Evolutionary conservation across 228 moss, liverwort and hornwort genomes (phyloP).

Genomic region (Sphagnum magellanicum): DNA sequence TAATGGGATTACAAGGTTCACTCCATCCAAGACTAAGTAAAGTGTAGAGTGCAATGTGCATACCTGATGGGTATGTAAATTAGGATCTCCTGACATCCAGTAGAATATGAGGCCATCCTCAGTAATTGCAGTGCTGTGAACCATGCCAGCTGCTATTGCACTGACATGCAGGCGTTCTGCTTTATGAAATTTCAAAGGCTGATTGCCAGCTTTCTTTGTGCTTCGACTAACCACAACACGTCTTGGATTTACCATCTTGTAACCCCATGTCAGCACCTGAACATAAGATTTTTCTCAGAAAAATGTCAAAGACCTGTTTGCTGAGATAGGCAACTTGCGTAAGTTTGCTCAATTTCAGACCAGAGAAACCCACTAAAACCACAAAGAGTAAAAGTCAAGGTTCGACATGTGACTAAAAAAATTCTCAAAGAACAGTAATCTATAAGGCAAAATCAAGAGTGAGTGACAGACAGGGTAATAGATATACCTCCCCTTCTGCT

Average conservation of each 20-base stretch:
- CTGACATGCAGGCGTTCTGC: slow-evolving; percentile 66
- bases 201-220: slow-evolving; percentile 59
- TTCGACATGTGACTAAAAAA: background rate
- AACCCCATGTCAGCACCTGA: slow-evolving; percentile 97
- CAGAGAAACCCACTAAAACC: background rate
- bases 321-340: background rate
- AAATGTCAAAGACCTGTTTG: background rate
- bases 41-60: background rate
- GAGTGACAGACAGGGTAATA: background rate
- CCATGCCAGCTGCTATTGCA: slow-evolving; percentile 88
- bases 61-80: slow-evolving; percentile 71
- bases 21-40: background rate
- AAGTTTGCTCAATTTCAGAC: background rate
- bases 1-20: background rate
- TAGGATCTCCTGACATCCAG: slow-evolving; percentile 81
- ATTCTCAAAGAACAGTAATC: background rate
- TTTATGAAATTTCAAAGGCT: slow-evolving; percentile 70
- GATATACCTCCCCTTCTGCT: slow-evolving; percentile 79
- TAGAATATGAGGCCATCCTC: slow-evolving; percentile 81
- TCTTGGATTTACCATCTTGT: slow-evolving; percentile 94
- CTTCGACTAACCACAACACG: slow-evolving; percentile 67
- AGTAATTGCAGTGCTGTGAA: slow-evolving; percentile 74
- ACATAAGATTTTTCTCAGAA: background rate
- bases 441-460: background rate
- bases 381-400: no score